Percentiles rank a stretch among this genome's conserved stretches.
These are phyloP conservation scores for Neohortaea acidophila DNA, from an alignment of 495 filamentous ascomycete species.

Conservation along the genomic window DNA sequence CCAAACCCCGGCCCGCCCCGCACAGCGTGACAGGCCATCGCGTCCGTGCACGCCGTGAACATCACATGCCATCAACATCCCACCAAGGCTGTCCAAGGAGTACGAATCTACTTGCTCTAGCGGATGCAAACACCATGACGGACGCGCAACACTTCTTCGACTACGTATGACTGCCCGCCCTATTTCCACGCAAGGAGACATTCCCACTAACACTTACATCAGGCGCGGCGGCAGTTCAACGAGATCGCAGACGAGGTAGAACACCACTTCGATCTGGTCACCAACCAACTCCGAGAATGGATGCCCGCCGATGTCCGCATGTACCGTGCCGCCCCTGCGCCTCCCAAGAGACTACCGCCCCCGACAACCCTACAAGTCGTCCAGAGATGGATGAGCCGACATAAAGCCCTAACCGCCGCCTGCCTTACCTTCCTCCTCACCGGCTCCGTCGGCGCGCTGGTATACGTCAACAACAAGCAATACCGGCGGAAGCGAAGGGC, in stretches of 20 bases:
- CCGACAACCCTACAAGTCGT: slow-evolving; percentile 32
- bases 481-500: slow-evolving; percentile 57
- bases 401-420: slow-evolving; percentile 55
- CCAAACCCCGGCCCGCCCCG: no score
- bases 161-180: slow-evolving; percentile 2
- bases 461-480: slow-evolving; percentile 45
- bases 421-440: slow-evolving; percentile 54
- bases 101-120: no score
- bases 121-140: slow-evolving; percentile 17
- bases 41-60: no score
- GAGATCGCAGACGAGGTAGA: slow-evolving; percentile 65
- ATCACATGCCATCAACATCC: no score
- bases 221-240: slow-evolving; percentile 18
- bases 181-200: background rate
- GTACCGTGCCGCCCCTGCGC: slow-evolving; percentile 31
- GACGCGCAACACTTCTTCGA: slow-evolving; percentile 22
- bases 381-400: slow-evolving; percentile 47
- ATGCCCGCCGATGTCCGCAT: slow-evolving; percentile 26
- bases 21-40: no score
- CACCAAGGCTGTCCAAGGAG: no score
- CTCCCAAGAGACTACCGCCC: slow-evolving; percentile 33
- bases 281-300: slow-evolving; percentile 42
- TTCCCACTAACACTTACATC: background rate
- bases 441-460: slow-evolving; percentile 34
- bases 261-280: slow-evolving; percentile 53